Conservation (phyloP, 164 flowering plant genomes). For the Warburgia ugandensis region DNA sequence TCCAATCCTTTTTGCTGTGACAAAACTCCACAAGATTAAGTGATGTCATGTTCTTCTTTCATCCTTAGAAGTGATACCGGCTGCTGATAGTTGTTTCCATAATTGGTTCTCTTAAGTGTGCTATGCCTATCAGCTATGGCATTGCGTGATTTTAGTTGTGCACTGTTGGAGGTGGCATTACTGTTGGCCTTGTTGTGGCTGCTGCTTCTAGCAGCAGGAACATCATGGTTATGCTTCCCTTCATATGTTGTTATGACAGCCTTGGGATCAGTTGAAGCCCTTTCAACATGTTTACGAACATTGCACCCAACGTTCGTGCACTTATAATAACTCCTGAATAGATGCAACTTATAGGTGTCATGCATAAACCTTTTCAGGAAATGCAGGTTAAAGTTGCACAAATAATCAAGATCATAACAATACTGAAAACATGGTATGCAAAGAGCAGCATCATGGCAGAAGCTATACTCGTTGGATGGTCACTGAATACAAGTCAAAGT, state of each 20-base stretch:
- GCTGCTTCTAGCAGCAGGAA: slow-evolving; percentile 57
- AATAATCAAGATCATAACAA: too few relatives aligned
- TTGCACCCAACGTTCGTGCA: slow-evolving; percentile 77
- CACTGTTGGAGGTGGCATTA: slow-evolving; percentile 6
- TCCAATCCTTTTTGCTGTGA: not conserved
- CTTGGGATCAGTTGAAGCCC: slow-evolving; percentile 75
- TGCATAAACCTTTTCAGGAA: too few relatives aligned
- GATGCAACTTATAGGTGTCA: too few relatives aligned
- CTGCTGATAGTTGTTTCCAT: slow-evolving; percentile 34
- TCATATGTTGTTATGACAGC: slow-evolving; percentile 91
- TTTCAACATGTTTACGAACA: slow-evolving; percentile 93
- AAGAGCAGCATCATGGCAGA: too few relatives aligned
- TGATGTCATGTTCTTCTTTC: slow-evolving; percentile 42
- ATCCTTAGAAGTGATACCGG: slow-evolving; percentile 35
- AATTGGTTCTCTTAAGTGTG: slow-evolving; percentile 23
- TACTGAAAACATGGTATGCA: too few relatives aligned
- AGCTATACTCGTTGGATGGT: too few relatives aligned
- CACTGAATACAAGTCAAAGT: too few relatives aligned
- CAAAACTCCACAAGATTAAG: slow-evolving; percentile 8
- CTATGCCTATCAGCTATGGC: slow-evolving; percentile 23
- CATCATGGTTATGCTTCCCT: slow-evolving; percentile 88
- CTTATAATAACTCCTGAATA: slow-evolving; percentile 80
- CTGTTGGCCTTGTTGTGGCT: slow-evolving; percentile 32
- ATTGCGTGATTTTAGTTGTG: slow-evolving; percentile 28
- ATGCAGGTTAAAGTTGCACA: too few relatives aligned